These are phyloP conservation scores for Kuraishia floccosa DNA, from an alignment of 805 yeast genomes.

Conservation along the genomic window DNA sequence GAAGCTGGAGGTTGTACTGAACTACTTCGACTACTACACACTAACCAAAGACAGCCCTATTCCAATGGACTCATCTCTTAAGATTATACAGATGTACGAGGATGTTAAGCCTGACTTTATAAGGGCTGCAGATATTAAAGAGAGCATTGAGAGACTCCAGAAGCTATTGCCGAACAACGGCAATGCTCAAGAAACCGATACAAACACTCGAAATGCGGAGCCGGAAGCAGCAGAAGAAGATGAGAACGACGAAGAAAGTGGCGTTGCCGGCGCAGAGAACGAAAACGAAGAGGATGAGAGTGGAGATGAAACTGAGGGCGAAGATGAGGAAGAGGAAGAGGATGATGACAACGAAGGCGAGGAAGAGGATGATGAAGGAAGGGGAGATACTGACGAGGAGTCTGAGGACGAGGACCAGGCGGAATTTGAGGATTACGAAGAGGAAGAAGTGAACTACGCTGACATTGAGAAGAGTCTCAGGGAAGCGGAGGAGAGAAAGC, in stretches of 20 bases:
- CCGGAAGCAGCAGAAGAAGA: constrained; percentile 10
- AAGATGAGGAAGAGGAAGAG: constrained; percentile 13
- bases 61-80: constrained; percentile 52
- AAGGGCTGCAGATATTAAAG: constrained; percentile 24
- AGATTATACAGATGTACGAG: constrained; percentile 31
- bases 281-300: constrained; percentile 12
- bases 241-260: constrained; percentile 11
- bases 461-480: constrained; percentile 16
- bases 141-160: constrained; percentile 29
- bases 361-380: constrained; percentile 10
- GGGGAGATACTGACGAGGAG: neutral
- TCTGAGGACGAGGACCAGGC: constrained; percentile 1
- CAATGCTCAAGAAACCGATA: neutral
- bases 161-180: constrained; percentile 12
- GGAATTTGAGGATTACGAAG: constrained; percentile 21
- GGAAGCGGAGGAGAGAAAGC: constrained; percentile 25
- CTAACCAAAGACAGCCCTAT: constrained; percentile 49
- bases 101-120: constrained; percentile 18
- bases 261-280: no score
- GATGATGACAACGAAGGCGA: constrained; percentile 10
- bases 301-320: constrained; percentile 13
- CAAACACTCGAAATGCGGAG: constrained; percentile 3
- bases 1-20: constrained; percentile 29
- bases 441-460: constrained; percentile 10
- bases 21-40: constrained; percentile 62